phyloP scores from a whole-genome alignment of 139 green algal species.

The Coccomyxa sp. region DNA sequence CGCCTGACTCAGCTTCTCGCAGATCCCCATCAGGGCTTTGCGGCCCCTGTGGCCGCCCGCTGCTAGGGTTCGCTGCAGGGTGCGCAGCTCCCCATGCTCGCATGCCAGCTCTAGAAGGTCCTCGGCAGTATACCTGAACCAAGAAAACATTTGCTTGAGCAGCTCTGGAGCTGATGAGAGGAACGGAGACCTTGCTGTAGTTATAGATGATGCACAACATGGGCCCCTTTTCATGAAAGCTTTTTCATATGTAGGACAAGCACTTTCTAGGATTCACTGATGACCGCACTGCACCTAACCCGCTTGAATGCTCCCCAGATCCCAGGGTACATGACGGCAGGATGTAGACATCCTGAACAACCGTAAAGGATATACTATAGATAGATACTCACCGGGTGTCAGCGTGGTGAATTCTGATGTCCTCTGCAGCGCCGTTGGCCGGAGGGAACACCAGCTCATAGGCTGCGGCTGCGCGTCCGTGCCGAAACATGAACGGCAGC shows the following conservation, averaged over 20 bases:
- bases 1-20: background rate
- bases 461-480: background rate
- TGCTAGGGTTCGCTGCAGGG: background rate
- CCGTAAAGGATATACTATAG: background rate
- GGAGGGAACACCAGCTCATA: slow-evolving; percentile 4
- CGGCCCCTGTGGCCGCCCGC: background rate
- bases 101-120: background rate
- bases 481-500: slow-evolving; percentile 4
- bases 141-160: background rate
- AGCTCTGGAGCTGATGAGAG: background rate
- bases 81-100: background rate
- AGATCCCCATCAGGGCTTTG: background rate
- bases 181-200: background rate
- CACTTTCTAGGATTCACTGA: background rate
- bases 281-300: background rate
- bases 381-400: background rate
- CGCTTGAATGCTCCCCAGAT: too few species aligned
- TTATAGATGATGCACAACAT: background rate
- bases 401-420: background rate
- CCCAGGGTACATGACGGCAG: background rate
- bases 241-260: background rate
- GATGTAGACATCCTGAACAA: background rate
- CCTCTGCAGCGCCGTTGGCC: background rate
- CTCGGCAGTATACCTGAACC: background rate
- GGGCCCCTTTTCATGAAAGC: background rate